A percentile compares a stretch with the other conserved stretches of the same genome.
Conservation (phyloP, 768 basidiomycete species). For the Lentinula edodes region DNA sequence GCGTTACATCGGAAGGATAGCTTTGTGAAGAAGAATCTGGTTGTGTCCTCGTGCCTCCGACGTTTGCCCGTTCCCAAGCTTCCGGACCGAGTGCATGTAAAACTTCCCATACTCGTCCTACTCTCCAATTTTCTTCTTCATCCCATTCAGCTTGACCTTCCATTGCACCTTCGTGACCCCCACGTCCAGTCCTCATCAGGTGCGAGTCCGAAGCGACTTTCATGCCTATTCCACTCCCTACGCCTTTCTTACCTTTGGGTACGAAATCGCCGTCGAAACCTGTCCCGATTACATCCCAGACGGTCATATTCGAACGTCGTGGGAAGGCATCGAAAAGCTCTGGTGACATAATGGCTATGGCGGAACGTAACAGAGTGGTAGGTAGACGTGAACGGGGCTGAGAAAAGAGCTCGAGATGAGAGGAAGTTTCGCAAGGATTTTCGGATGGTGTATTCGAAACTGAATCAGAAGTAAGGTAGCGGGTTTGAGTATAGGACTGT, state of each 20-base stretch:
- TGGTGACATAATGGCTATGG: constrained; percentile 79
- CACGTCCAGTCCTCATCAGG: constrained; percentile 12
- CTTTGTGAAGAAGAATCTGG: not conserved
- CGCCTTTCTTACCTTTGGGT: constrained; percentile 34
- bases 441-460: constrained; percentile 42
- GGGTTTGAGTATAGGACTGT: constrained; percentile 76
- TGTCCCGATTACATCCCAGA: constrained; percentile 78
- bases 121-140: constrained; percentile 27
- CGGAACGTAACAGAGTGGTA: constrained; percentile 58
- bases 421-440: constrained; percentile 25
- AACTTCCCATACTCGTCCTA: constrained; percentile 44
- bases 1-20: not conserved
- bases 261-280: constrained; percentile 88
- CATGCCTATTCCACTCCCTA: constrained; percentile 33
- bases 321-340: constrained; percentile 93
- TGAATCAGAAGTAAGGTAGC: constrained; percentile 26
- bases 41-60: not conserved
- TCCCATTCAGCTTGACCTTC: constrained; percentile 15
- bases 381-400: constrained; percentile 60
- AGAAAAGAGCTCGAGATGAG: constrained; percentile 51
- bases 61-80: constrained; percentile 31
- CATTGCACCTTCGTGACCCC: constrained; percentile 1
- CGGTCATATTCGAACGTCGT: constrained; percentile 55
- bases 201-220: constrained; percentile 18
- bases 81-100: constrained; percentile 57